Conservation (phyloP, 1,139 yeast species). For the Blastobotrys elegans region DNA sequence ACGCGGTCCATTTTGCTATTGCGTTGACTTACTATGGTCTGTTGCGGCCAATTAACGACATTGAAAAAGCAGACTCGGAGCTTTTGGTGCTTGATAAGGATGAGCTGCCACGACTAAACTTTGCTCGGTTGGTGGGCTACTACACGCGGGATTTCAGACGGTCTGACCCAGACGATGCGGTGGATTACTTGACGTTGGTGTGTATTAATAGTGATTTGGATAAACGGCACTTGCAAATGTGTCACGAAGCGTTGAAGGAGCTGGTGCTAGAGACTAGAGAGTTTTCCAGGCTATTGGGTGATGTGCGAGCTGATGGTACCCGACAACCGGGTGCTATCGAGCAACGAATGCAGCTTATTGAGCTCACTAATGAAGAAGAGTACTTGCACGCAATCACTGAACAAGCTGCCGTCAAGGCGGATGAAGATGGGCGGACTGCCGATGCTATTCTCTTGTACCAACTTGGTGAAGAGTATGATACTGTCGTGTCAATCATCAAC, state of each 20-base stretch:
- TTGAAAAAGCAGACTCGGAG: conserved; percentile 14
- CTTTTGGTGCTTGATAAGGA: conserved; percentile 27
- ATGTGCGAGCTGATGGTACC: conserved; percentile 68
- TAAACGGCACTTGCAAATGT: conserved; percentile 41
- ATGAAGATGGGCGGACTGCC: conserved; percentile 83
- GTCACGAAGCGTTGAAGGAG: conserved; percentile 80
- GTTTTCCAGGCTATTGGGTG: conserved; percentile 75
- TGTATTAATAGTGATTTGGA: conserved; percentile 45
- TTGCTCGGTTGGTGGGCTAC: conserved; percentile 37
- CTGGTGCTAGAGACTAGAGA: conserved; percentile 83
- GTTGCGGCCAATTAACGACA: conserved; percentile 45
- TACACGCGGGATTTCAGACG: conserved; percentile 76
- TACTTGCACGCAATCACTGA: conserved; percentile 69
- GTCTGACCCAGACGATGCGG: conserved; percentile 85
- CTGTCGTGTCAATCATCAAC: conserved; percentile 75
- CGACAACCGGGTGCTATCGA: conserved; percentile 84
- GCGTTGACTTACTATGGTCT: conserved; percentile 74
- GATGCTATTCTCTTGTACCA: conserved; percentile 86
- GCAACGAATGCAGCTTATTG: conserved; percentile 63
- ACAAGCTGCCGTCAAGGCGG: conserved; percentile 80
- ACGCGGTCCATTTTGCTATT: conserved; percentile 86
- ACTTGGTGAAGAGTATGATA: conserved; percentile 81
- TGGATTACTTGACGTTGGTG: conserved; percentile 75
- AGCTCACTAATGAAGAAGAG: conserved; percentile 49
- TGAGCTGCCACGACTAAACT: conserved; percentile 30